Percentiles rank a stretch among this genome's conserved stretches.
Evolutionary conservation across 768 basidiomycete species (phyloP).

Genomic region (Suillus decipiens): DNA sequence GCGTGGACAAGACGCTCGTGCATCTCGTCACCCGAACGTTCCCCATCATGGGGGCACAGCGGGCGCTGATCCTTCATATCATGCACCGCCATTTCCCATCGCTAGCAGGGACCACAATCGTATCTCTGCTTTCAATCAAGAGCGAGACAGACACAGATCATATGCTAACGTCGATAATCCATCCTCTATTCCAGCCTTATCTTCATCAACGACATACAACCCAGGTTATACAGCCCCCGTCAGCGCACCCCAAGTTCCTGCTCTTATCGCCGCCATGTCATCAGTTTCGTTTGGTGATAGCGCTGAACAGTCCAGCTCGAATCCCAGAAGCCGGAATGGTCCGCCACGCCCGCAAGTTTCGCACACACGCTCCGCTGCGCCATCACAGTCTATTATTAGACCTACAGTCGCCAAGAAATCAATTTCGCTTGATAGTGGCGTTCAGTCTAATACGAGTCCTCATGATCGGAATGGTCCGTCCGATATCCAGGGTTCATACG

Average conservation of each 20-base stretch:
- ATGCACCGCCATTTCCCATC: conserved; percentile 41
- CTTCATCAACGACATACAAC: conserved; percentile 12
- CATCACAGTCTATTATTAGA: not conserved
- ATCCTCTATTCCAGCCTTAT: conserved; percentile 12
- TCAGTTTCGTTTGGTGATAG: conserved; percentile 29
- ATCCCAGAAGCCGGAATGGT: conserved; percentile 20
- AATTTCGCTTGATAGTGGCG: not conserved
- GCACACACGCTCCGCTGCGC: not conserved
- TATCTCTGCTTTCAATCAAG: conserved; percentile 26
- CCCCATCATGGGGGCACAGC: conserved; percentile 49
- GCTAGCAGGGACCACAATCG: conserved; percentile 23
- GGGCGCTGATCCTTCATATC: conserved; percentile 48
- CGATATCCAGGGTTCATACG: not conserved
- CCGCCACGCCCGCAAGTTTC: conserved; percentile 18
- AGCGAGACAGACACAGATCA: conserved; percentile 15
- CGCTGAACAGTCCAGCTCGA: conserved; percentile 21
- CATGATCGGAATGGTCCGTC: not conserved
- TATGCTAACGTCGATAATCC: not conserved
- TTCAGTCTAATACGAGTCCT: not conserved
- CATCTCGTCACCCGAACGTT: conserved; percentile 42
- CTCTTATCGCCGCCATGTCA: conserved; percentile 25
- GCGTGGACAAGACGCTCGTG: conserved; percentile 40
- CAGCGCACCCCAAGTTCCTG: not conserved
- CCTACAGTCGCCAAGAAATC: not conserved
- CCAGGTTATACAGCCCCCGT: not conserved